Base-by-base conservation (phyloP, 768 basidiomycete genomes). In the Psilocybe cyanescens region DNA sequence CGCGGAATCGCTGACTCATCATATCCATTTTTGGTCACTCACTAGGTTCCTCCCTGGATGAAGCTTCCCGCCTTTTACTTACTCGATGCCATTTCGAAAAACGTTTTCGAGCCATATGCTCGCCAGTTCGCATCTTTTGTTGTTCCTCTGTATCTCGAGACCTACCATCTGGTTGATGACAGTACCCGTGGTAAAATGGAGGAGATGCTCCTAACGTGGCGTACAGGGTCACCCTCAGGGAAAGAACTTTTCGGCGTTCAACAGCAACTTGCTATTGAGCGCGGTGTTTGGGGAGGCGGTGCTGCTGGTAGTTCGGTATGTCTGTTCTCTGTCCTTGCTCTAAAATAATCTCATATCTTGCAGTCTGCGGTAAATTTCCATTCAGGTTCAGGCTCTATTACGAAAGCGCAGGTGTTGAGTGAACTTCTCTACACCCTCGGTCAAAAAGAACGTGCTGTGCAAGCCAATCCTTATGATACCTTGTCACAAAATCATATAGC, bases 141-240 rank as follows among this genome's bases (percentile, higher is more conserved):
- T 63, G 89, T 91, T 59, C 83, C 87, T 19, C 77, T 96, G 16
- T 99, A 95, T 78, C 80, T 97, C 66, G 87, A 92, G 65, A 89
- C 95, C 30, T 98, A 99, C 76, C 82, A 85, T 49, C 83, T 87
- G 67, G 96, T 97, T 65, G 95, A 97, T 71, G 86, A 87, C 54
- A 76, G 75, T 45, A 97, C 94, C 28, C 88, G 91, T 62, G 86
- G 87, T 72, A 99, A 99, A 76, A 96, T 99, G 93, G 94, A 97
- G 72, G 97, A 99, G 75, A 95, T 99, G 89, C 85, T 99, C 12
- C 76, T 92, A 30, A 97, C 97, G 5, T 99, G 97, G 97, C 84
- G 95, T 44, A 90, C 87, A 24, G 95, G 94, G 14, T 89, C 91
- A 12, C 90, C 92, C 2, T 83, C 81, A 35, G 86, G 92, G 37